Base-by-base conservation (phyloP, 177 flowering plant genomes). In the Telopea speciosissima region DNA sequence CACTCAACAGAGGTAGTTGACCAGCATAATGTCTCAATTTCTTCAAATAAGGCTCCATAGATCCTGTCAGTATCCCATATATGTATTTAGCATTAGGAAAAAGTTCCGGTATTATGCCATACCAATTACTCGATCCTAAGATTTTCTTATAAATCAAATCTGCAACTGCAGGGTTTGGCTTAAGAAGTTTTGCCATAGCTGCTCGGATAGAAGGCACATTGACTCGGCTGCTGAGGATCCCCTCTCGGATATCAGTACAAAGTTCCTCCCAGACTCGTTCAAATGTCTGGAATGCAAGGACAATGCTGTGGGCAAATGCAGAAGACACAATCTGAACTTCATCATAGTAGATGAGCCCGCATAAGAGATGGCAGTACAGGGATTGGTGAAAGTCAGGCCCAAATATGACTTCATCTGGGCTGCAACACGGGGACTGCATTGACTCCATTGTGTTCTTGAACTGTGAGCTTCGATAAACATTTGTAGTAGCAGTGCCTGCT, bases 1-100 rank as follows among this genome's bases (percentile, higher is more conserved):
- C 89, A 82, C 91, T 81, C 52, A 89, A 0, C 19, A 96, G 72
- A 5, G 97, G 95, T 63, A 96, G 26, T 10, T 69, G 80, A 24
- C 91, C 98, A 2, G 97, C 97, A 79, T 91, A 96, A 73, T 89
- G 96, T 84, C 98, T 93, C 84, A 96, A 56, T 26, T 96, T 93
- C 61, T 86, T 85, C 80, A 89, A 63, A 72, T 93, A 93, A 25
- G 89, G 93, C 83, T 85, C 89, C 99, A 96, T 96, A 17, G 99
- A 87, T 31, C 99, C 99, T 1, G 99, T 96, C 98, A 96, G 87
- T 76, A 96, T 96, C 70, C 97, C 98, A 68, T 84, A 86, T 0
- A 96, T 70, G 68, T 93, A 96, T 85, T 89, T 93, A 4, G 80
- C 89, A 79, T 89, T 28, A 28, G 31, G 31, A 28, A 28, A 28